Evolutionary conservation across 768 basidiomycete species (phyloP).

Genomic region (Termitomyces sp.): DNA sequence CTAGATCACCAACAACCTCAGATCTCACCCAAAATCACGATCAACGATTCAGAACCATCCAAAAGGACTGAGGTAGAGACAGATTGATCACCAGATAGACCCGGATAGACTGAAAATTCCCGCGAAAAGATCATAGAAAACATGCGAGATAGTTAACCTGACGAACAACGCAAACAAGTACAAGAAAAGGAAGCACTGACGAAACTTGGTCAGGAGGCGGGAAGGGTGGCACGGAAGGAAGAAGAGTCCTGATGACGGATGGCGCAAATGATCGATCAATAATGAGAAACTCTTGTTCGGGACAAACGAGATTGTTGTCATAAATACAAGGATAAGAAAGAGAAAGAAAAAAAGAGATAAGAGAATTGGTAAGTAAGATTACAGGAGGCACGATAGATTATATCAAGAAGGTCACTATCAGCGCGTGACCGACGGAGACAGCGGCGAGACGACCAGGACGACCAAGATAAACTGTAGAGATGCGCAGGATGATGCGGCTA

Average conservation of each 20-base stretch:
- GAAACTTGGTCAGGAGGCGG: not conserved
- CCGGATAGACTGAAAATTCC: not conserved
- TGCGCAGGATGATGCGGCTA: slow-evolving; percentile 19
- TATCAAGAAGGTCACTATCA: not conserved
- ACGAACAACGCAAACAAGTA: not conserved
- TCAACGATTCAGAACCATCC: too few species aligned
- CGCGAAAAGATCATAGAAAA: not conserved
- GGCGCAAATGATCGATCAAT: not conserved
- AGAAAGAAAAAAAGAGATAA: not conserved
- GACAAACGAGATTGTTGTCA: not conserved
- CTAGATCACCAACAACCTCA: too few species aligned
- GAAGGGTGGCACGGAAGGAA: not conserved
- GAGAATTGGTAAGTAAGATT: not conserved
- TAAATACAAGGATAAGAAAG: not conserved
- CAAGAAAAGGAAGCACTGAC: not conserved
- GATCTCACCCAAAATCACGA: not conserved
- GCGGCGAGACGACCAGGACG: not conserved
- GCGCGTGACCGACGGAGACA: not conserved
- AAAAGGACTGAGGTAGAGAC: not conserved
- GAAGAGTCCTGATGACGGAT: not conserved
- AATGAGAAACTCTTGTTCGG: not conserved
- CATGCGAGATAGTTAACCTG: not conserved
- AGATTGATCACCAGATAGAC: not conserved
- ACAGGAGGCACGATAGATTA: not conserved
- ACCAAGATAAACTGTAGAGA: not conserved